These are phyloP conservation scores for Aegilops longissima DNA, from an alignment of 176 grass and related monocot species.

Conservation along the genomic window DNA sequence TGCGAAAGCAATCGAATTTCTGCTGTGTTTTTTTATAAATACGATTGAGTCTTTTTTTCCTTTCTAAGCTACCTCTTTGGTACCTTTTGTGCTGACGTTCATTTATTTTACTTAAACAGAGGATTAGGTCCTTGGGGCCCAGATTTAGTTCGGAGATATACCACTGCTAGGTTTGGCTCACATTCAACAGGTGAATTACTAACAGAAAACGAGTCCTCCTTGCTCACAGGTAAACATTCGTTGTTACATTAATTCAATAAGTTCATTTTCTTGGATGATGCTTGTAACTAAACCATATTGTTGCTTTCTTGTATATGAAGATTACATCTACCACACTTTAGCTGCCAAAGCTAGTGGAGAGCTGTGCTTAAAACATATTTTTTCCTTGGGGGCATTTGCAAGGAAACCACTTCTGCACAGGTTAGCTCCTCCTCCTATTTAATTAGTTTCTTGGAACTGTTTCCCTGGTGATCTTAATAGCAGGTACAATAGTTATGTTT, in stretches of 20 bases:
- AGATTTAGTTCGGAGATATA: slow-evolving; percentile 79
- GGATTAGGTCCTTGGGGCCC: slow-evolving; percentile 98
- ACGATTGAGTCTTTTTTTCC: not conserved
- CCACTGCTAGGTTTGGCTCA: slow-evolving; percentile 79
- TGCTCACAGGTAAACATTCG: slow-evolving; percentile 69
- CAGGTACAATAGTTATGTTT: slow-evolving; percentile 5
- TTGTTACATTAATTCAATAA: not conserved
- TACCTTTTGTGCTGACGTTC: slow-evolving; percentile 7
- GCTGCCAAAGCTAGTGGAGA: slow-evolving; percentile 98
- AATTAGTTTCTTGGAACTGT: not conserved
- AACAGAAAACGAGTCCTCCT: slow-evolving; percentile 64
- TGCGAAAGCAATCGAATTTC: not conserved
- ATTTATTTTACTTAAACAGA: slow-evolving; percentile 49
- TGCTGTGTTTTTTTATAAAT: not conserved
- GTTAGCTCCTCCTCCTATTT: slow-evolving; percentile 42
- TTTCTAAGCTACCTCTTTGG: not conserved
- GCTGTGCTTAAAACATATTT: slow-evolving; percentile 88
- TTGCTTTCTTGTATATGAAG: slow-evolving; percentile 46
- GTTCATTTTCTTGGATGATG: not conserved
- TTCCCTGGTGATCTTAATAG: not conserved
- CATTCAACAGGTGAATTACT: slow-evolving; percentile 64
- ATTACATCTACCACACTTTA: slow-evolving; percentile 98
- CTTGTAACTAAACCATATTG: slow-evolving; percentile 20
- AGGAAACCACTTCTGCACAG: slow-evolving; percentile 94
- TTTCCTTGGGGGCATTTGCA: slow-evolving; percentile 92